Percentiles rank a stretch among this genome's conserved stretches.
These are phyloP conservation scores for Fennellomyces sp. DNA, from an alignment of 371 early-diverging fungal species.

Conservation along the genomic window DNA sequence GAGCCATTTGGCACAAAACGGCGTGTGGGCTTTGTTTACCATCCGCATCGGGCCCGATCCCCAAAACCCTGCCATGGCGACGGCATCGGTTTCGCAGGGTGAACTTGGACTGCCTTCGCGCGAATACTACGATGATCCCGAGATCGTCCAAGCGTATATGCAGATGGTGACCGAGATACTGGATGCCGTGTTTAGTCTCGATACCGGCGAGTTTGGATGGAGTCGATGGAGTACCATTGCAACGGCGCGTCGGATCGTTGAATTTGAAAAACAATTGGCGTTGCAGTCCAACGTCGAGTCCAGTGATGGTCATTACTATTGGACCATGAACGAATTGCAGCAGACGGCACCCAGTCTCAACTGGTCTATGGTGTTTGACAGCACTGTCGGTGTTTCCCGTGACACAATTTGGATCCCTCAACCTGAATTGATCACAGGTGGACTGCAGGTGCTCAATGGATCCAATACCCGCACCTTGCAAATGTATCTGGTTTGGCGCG, in stretches of 20 bases:
- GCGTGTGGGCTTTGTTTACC: slow-evolving; percentile 37
- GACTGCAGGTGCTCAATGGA: slow-evolving; percentile 6
- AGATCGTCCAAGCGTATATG: slow-evolving; percentile 29
- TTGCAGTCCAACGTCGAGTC: background rate
- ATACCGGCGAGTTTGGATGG: slow-evolving; percentile 38
- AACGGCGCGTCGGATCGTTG: slow-evolving; percentile 39
- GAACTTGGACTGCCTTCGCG: slow-evolving; percentile 56
- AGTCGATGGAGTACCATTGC: slow-evolving; percentile 30
- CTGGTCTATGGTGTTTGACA: slow-evolving; percentile 40
- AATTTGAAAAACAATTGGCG: slow-evolving; percentile 14
- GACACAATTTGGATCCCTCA: slow-evolving; percentile 36
- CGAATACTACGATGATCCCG: slow-evolving; percentile 50
- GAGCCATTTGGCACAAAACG: slow-evolving; percentile 13
- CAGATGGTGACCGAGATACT: slow-evolving; percentile 31
- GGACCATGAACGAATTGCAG: slow-evolving; percentile 30
- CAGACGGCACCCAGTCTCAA: slow-evolving; percentile 39
- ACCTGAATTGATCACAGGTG: slow-evolving; percentile 29
- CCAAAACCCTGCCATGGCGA: slow-evolving; percentile 23
- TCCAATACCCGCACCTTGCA: slow-evolving; percentile 34
- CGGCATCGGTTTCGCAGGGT: slow-evolving; percentile 35
- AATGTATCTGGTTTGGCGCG: slow-evolving; percentile 46
- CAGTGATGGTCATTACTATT: slow-evolving; percentile 10
- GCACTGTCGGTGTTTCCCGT: slow-evolving; percentile 18
- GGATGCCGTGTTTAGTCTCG: slow-evolving; percentile 24
- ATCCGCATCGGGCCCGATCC: slow-evolving; percentile 37